Conservation (phyloP, 2,329 filamentous ascomycete genomes). For the Cladosporium sp. region DNA sequence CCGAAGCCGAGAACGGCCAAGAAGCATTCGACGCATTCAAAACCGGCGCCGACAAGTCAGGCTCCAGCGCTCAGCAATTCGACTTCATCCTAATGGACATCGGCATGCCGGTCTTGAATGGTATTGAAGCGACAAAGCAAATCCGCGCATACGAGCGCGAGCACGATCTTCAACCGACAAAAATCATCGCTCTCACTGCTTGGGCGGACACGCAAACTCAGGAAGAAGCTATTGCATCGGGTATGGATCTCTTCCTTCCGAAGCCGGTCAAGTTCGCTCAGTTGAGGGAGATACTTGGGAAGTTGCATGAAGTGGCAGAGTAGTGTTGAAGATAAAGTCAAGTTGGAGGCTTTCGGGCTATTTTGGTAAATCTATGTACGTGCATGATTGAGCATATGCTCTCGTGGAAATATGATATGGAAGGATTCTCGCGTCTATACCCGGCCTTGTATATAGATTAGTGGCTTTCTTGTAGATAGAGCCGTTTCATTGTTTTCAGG, state of each 20-base stretch:
- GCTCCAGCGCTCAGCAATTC: background rate
- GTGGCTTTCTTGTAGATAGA: too few relatives aligned
- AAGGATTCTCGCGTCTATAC: too few relatives aligned
- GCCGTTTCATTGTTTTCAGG: too few relatives aligned
- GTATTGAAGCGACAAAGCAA: conserved; percentile 25
- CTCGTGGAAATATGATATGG: too few relatives aligned
- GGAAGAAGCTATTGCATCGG: conserved; percentile 24
- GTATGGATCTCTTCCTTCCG: conserved; percentile 30
- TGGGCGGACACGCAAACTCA: conserved; percentile 24
- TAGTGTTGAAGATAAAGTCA: too few relatives aligned
- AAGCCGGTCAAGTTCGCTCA: conserved; percentile 30
- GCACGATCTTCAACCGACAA: conserved; percentile 14
- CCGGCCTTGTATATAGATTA: too few relatives aligned
- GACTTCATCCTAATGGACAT: conserved; percentile 38
- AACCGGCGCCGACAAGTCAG: conserved; percentile 10
- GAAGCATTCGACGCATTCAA: conserved; percentile 23
- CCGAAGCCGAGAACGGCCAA: conserved; percentile 16
- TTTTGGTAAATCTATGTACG: too few relatives aligned
- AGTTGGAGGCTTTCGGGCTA: too few relatives aligned
- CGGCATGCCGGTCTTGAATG: conserved; percentile 33
- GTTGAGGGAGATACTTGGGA: conserved; percentile 20
- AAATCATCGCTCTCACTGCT: conserved; percentile 31
- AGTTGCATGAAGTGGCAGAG: background rate
- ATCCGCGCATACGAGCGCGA: conserved; percentile 27
- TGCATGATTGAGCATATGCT: too few relatives aligned